These are phyloP conservation scores for Pseudomonodictys pantanalensis DNA, from an alignment of 495 filamentous ascomycete genomes.

Conservation along the genomic window DNA sequence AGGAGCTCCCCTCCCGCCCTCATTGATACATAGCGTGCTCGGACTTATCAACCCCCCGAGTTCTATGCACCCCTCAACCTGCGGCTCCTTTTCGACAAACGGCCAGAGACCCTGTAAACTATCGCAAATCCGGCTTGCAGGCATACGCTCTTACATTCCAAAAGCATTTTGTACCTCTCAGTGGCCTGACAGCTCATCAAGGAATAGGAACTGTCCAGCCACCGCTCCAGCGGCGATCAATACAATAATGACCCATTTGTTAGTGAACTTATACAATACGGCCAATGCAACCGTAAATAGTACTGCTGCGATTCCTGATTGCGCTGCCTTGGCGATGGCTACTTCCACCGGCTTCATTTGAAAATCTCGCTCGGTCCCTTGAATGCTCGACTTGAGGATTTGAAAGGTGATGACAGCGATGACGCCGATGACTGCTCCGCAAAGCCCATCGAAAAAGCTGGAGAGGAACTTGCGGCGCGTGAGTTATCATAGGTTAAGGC, in stretches of 20 bases:
- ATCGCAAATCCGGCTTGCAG: not conserved
- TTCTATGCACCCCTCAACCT: not conserved
- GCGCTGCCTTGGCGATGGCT: slow-evolving; percentile 13
- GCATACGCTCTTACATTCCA: not conserved
- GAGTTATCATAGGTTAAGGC: slow-evolving; percentile 16
- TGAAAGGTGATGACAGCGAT: slow-evolving; percentile 40
- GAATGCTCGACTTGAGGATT: slow-evolving; percentile 33
- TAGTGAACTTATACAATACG: slow-evolving; percentile 37
- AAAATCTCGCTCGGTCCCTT: slow-evolving; percentile 17
- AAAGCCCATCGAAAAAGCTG: slow-evolving; percentile 42
- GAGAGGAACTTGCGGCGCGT: slow-evolving; percentile 34
- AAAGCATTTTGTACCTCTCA: not conserved
- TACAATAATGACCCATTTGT: slow-evolving; percentile 35
- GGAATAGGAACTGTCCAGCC: slow-evolving; percentile 38
- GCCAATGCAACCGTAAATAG: slow-evolving; percentile 35
- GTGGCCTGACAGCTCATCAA: slow-evolving; percentile 8
- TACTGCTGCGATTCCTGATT: slow-evolving; percentile 36
- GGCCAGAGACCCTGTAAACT: not conserved
- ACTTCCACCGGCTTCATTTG: slow-evolving; percentile 13
- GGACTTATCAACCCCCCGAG: not conserved
- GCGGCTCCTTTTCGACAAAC: not conserved
- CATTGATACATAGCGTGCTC: not conserved
- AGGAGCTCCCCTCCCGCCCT: not conserved
- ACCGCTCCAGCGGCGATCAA: slow-evolving; percentile 33
- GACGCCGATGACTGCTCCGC: slow-evolving; percentile 42